Percentiles rank a stretch among this genome's conserved stretches.
phyloP scores from a whole-genome alignment of 2,329 filamentous ascomycete genomes.

The Pseudogymnoascus sp. region DNA sequence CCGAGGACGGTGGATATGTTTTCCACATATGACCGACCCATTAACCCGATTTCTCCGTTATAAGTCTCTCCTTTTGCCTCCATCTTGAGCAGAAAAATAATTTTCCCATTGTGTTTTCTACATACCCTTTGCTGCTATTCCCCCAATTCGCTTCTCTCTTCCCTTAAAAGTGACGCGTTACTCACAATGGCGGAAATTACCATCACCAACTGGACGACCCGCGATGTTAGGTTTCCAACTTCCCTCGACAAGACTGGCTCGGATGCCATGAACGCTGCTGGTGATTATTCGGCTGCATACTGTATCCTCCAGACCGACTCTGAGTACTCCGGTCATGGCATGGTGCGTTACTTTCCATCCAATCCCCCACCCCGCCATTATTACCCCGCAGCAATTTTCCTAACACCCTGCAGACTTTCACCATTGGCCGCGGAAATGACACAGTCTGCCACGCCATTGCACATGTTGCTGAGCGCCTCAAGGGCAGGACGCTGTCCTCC shows the following conservation, averaged over 20 bases:
- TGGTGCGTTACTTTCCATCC: conserved; percentile 42
- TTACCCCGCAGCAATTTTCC: background rate
- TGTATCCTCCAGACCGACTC: conserved; percentile 82
- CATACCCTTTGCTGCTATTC: background rate
- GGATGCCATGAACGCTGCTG: conserved; percentile 92
- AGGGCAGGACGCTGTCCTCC: conserved; percentile 63
- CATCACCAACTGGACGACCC: conserved; percentile 63
- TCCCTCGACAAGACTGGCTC: conserved; percentile 94
- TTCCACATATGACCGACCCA: background rate
- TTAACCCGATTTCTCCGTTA: background rate
- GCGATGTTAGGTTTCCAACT: conserved; percentile 77
- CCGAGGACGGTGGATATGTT: background rate
- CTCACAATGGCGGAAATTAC: conserved; percentile 50
- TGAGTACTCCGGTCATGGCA: conserved; percentile 63
- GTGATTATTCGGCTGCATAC: conserved; percentile 91
- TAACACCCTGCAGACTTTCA: conserved; percentile 44
- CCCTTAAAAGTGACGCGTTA: background rate
- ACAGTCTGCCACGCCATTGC: conserved; percentile 77
- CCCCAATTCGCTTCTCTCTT: background rate
- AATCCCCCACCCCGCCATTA: background rate
- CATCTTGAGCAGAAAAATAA: background rate
- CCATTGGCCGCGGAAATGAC: conserved; percentile 81
- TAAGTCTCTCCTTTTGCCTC: background rate
- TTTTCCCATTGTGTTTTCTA: background rate
- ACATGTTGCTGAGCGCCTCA: conserved; percentile 65